Conservation (phyloP, 306 rosid species). For the Boehmeria nivea region DNA sequence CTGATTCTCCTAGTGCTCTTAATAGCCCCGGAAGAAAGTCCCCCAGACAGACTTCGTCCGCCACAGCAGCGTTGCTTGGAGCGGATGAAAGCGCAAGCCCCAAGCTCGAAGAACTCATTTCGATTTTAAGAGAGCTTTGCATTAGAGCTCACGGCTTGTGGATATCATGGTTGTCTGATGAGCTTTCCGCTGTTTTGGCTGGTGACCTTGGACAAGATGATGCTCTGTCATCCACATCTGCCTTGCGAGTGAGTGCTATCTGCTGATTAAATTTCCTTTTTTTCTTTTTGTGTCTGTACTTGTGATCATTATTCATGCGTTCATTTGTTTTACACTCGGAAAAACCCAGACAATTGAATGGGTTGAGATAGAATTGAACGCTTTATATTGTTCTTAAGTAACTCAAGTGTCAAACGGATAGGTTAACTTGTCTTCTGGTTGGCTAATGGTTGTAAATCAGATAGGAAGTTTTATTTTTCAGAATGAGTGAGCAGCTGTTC, state of each 20-base stretch:
- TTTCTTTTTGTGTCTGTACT: neutral
- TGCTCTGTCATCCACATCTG: conserved; percentile 62
- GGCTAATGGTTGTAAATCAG: too few relatives aligned
- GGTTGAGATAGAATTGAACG: too few relatives aligned
- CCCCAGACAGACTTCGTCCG: conserved; percentile 55
- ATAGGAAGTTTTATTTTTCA: too few relatives aligned
- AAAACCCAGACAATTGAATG: too few relatives aligned
- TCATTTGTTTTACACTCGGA: too few relatives aligned
- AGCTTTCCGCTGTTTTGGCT: conserved; percentile 59
- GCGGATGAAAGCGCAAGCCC: conserved; percentile 66
- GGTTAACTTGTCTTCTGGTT: too few relatives aligned
- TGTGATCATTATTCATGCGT: neutral
- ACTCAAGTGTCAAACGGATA: too few relatives aligned
- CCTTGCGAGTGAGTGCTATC: conserved; percentile 70
- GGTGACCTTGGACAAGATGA: conserved; percentile 69
- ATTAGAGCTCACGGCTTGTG: conserved; percentile 79
- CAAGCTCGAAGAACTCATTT: conserved; percentile 70
- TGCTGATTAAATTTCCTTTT: conserved; percentile 19
- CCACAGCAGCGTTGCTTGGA: conserved; percentile 71
- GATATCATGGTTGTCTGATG: conserved; percentile 83
- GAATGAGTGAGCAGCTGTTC: too few relatives aligned
- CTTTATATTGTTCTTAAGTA: too few relatives aligned
- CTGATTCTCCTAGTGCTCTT: conserved; percentile 43
- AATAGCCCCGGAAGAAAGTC: conserved; percentile 50
- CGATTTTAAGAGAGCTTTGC: conserved; percentile 65